Evolutionary conservation across 1,284 basidiomycete species (phyloP).

Genomic region (Garcileccinum viscosum): DNA sequence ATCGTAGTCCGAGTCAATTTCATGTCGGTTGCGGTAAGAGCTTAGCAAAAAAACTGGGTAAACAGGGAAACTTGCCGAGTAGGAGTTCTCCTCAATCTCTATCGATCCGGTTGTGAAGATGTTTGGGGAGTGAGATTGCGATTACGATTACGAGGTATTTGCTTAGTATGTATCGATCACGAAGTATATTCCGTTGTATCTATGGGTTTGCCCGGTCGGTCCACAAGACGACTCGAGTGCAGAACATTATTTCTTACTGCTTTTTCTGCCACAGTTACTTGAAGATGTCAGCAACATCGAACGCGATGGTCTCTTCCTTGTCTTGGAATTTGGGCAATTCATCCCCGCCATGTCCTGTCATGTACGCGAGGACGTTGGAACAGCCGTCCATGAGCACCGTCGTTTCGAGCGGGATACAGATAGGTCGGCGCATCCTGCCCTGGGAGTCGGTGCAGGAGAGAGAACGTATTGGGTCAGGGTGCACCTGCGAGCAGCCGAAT

Average conservation of each 20-base stretch:
- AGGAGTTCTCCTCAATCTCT: slow-evolving; percentile 88
- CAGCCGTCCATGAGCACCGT: slow-evolving; percentile 86
- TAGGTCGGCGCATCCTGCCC: slow-evolving; percentile 70
- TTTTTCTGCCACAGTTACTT: slow-evolving; percentile 99
- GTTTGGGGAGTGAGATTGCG: slow-evolving; percentile 94
- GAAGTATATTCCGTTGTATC: slow-evolving; percentile 97
- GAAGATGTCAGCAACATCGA: slow-evolving; percentile 95
- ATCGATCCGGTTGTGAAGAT: slow-evolving; percentile 94
- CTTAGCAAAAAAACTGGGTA: too few relatives aligned
- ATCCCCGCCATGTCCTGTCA: slow-evolving; percentile 98
- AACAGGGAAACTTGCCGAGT: slow-evolving; percentile 70
- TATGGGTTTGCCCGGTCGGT: slow-evolving; percentile 36
- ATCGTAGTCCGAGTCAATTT: slow-evolving; percentile 92
- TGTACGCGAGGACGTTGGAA: slow-evolving; percentile 97
- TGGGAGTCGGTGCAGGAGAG: not conserved
- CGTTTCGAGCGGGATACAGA: slow-evolving; percentile 91
- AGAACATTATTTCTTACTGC: slow-evolving; percentile 54
- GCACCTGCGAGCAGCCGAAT: slow-evolving; percentile 87
- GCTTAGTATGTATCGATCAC: slow-evolving; percentile 99
- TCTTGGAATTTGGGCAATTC: slow-evolving; percentile 99
- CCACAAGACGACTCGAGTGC: not conserved
- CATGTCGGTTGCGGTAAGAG: slow-evolving; percentile 64
- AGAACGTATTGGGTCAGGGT: slow-evolving; percentile 23
- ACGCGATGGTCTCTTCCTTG: slow-evolving; percentile 96
- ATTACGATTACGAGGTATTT: slow-evolving; percentile 94